Evolutionary conservation across 2,329 filamentous ascomycete species (phyloP).

Genomic region (Neofusicoccum cordaticola): DNA sequence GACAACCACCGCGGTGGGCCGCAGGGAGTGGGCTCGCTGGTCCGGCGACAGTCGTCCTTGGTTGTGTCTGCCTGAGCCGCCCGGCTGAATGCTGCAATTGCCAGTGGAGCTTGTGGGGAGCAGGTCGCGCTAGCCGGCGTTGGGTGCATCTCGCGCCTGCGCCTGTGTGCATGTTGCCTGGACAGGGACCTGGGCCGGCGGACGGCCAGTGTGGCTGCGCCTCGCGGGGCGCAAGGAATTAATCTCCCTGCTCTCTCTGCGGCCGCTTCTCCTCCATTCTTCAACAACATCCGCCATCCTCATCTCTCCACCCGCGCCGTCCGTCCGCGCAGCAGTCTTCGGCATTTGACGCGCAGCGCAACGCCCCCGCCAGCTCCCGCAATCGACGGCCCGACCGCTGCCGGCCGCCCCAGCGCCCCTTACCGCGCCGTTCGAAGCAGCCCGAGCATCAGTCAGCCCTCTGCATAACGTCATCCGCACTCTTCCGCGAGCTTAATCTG

Average conservation of each 20-base stretch:
- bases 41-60: no score
- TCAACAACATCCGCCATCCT: background rate
- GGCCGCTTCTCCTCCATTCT: background rate
- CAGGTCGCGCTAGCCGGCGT: no score
- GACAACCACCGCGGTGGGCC: no score
- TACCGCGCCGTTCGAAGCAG: background rate
- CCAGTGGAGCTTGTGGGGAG: no score
- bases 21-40: no score
- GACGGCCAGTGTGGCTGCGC: background rate
- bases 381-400: slow-evolving; percentile 1
- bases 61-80: no score
- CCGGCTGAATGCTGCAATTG: no score
- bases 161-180: background rate
- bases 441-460: slow-evolving; percentile 2
- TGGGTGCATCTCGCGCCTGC: no score
- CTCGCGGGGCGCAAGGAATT: slow-evolving; percentile 5
- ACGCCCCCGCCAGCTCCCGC: background rate
- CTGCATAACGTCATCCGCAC: slow-evolving; percentile 16
- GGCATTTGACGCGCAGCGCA: no score
- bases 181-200: background rate
- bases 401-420: slow-evolving; percentile 2
- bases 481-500: slow-evolving; percentile 8
- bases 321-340: background rate
- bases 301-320: background rate
- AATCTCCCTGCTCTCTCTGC: background rate